A percentile compares a stretch with the other conserved stretches of the same genome.
Conservation (phyloP, 495 filamentous ascomycete species). For the Penicillium pancosmium region DNA sequence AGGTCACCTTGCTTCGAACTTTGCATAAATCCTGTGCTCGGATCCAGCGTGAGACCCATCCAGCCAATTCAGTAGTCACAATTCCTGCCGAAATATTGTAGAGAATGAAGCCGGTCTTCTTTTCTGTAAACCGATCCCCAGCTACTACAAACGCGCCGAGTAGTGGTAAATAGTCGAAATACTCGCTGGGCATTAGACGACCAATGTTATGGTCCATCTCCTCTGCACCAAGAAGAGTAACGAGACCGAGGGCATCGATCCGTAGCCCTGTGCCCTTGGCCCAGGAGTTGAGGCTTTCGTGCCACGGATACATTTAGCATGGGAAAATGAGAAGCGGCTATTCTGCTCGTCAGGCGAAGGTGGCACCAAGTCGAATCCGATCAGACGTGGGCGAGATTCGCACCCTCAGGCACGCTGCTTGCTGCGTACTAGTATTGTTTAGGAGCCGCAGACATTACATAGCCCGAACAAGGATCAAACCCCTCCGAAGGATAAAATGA, state of each 20-base stretch:
- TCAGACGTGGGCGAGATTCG: neutral
- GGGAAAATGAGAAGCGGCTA: neutral
- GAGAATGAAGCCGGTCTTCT: constrained; percentile 13
- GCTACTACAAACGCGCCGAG: constrained; percentile 17
- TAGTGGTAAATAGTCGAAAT: constrained; percentile 18
- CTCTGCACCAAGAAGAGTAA: constrained; percentile 18
- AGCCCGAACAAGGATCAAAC: neutral
- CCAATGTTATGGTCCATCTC: constrained; percentile 19
- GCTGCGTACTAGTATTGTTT: too few relatives aligned
- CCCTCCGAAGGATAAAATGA: neutral
- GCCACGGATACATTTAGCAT: constrained; percentile 17
- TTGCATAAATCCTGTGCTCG: constrained; percentile 11
- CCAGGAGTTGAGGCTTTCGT: constrained; percentile 10
- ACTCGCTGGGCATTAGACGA: constrained; percentile 13
- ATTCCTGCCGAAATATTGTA: constrained; percentile 21
- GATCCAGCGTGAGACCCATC: constrained; percentile 24
- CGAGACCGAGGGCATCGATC: constrained; percentile 23
- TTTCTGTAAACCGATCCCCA: constrained; percentile 12
- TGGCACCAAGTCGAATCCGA: neutral
- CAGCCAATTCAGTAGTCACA: constrained; percentile 17
- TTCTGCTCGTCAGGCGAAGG: neutral
- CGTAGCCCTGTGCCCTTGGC: constrained; percentile 9
- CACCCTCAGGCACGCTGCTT: too few relatives aligned
- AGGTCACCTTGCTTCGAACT: constrained; percentile 13
- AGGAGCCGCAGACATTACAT: neutral